Evolutionary conservation across 2,329 filamentous ascomycete species (phyloP).

Genomic region (Knufia petricola): DNA sequence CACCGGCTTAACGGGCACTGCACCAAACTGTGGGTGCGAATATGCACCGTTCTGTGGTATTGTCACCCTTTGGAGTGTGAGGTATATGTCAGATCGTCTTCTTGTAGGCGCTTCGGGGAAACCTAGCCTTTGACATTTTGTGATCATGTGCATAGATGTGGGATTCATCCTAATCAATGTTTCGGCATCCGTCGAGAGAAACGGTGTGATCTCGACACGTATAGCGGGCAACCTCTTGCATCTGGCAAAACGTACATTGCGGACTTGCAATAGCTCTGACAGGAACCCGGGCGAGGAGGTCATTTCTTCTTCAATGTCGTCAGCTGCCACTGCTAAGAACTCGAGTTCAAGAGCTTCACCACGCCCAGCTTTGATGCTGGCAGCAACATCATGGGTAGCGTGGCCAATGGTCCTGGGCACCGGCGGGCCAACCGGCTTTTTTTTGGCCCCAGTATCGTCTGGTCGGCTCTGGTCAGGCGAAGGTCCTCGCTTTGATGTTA

Average conservation of each 20-base stretch:
- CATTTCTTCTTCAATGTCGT: constrained; percentile 48
- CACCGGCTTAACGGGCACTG: constrained; percentile 57
- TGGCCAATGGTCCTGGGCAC: constrained; percentile 49
- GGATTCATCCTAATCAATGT: constrained; percentile 75
- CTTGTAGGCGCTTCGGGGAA: constrained; percentile 88
- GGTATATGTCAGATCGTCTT: constrained; percentile 84
- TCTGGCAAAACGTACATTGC: constrained; percentile 64
- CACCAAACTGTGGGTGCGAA: constrained; percentile 67
- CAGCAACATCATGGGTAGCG: constrained; percentile 66
- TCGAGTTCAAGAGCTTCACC: constrained; percentile 50
- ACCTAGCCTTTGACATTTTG: constrained; percentile 77
- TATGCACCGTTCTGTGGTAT: constrained; percentile 58
- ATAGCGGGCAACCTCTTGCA: constrained; percentile 65
- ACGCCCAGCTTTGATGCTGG: constrained; percentile 62
- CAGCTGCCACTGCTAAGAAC: constrained; percentile 60
- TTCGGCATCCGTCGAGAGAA: constrained; percentile 68
- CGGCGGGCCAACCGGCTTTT: constrained; percentile 16
- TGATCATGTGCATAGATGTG: constrained; percentile 71
- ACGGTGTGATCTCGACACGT: constrained; percentile 69
- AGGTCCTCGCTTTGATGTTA: constrained; percentile 12
- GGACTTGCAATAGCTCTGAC: constrained; percentile 61
- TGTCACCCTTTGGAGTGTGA: constrained; percentile 72
- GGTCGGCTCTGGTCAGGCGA: constrained; percentile 14
- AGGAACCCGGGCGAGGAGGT: constrained; percentile 56
- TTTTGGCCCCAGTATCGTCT: constrained; percentile 11